Conservation (phyloP, 306 rosid species). For the Dryas alaskensis region DNA sequence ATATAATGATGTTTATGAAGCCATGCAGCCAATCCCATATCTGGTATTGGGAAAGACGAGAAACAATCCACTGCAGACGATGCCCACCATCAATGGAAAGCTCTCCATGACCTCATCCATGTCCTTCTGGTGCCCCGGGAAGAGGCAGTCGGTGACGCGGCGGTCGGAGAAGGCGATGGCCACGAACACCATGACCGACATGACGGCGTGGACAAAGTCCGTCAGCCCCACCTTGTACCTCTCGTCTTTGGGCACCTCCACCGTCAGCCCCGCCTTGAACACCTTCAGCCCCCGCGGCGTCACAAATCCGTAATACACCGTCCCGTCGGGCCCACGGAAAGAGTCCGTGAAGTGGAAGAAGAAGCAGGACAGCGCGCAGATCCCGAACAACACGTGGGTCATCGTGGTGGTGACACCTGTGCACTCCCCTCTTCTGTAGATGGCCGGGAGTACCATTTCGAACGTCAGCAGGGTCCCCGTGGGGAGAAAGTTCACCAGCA, state of each 20-base stretch:
- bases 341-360: constrained; percentile 77
- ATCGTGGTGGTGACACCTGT: constrained; percentile 40
- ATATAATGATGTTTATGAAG: constrained; percentile 29
- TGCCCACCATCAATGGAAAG: constrained; percentile 69
- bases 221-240: constrained; percentile 36
- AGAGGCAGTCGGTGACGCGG: constrained; percentile 60
- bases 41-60: constrained; percentile 67
- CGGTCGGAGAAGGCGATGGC: constrained; percentile 78
- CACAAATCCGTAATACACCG: constrained; percentile 65
- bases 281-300: constrained; percentile 56
- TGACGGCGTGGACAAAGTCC: constrained; percentile 65
- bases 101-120: constrained; percentile 78
- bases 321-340: constrained; percentile 54
- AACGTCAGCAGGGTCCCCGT: constrained; percentile 74
- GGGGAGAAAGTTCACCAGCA: constrained; percentile 79
- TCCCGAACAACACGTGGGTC: constrained; percentile 41
- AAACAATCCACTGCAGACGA: constrained; percentile 61
- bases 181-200: constrained; percentile 74
- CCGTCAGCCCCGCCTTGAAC: constrained; percentile 50
- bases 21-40: constrained; percentile 68
- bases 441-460: constrained; percentile 77
- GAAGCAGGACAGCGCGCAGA: constrained; percentile 73
- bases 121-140: constrained; percentile 58
- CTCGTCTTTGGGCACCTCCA: constrained; percentile 51
- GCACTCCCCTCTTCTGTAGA: constrained; percentile 58